A percentile compares a stretch with the other conserved stretches of the same genome.
phyloP scores from a whole-genome alignment of 2,329 filamentous ascomycete species.

The Claviceps pazoutovae region DNA sequence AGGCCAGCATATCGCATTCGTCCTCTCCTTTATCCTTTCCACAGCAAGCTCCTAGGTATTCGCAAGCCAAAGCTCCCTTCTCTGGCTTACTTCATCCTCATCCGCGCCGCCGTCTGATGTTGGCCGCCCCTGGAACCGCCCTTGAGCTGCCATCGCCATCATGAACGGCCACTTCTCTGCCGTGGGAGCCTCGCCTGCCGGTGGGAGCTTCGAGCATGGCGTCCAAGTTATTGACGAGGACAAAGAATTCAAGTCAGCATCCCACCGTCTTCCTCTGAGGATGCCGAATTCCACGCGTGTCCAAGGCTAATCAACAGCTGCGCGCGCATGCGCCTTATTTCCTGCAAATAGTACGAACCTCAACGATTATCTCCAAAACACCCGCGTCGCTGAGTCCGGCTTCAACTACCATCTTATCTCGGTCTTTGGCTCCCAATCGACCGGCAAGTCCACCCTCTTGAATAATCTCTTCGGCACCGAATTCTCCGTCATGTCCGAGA shows the following conservation, averaged over 20 bases:
- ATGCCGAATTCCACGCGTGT: background rate
- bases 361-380: slow-evolving; percentile 65
- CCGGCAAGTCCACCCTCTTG: slow-evolving; percentile 91
- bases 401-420: slow-evolving; percentile 99
- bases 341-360: slow-evolving; percentile 48
- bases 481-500: slow-evolving; percentile 96
- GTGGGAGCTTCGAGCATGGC: slow-evolving; percentile 72
- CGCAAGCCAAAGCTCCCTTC: background rate
- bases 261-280: background rate
- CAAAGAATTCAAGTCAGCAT: slow-evolving; percentile 85
- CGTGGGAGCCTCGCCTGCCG: slow-evolving; percentile 50
- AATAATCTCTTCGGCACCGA: slow-evolving; percentile 92
- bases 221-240: slow-evolving; percentile 88
- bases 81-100: background rate
- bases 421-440: slow-evolving; percentile 97
- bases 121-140: background rate
- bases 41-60: background rate
- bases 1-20: no score
- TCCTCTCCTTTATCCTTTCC: no score
- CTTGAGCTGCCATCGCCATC: slow-evolving; percentile 11
- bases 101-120: slow-evolving; percentile 1
- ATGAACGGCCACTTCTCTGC: slow-evolving; percentile 76
- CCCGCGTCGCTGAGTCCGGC: slow-evolving; percentile 71
- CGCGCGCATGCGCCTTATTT: slow-evolving; percentile 1
- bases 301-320: background rate